Base-by-base conservation (phyloP, 179 eudicot genomes). In the Drosera spatulata region DNA sequence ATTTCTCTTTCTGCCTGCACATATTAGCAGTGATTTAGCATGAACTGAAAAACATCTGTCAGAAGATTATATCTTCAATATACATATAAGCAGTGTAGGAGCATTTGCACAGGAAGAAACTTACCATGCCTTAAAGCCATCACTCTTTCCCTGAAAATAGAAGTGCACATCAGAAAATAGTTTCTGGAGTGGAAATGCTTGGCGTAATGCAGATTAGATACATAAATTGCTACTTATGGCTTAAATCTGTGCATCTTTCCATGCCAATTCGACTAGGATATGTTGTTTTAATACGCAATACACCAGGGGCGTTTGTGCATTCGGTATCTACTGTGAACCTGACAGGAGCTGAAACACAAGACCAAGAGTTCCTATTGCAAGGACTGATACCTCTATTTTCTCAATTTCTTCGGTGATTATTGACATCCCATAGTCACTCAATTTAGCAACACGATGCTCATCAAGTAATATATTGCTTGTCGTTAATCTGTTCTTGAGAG, bases 401-500 rank as follows among this genome's bases (percentile, higher is more conserved):
- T 82, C 84, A 61, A 65, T 61, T 42, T 81, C 86, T 54, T 75
- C 85, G 5, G 78, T 76, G 53, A 82, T 64, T 60, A 79, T 59
- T 69, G 85, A 79, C 74, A 82, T 81, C 55, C 91, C 91, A 61
- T 82, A 84, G 65, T 81, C 91, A 63, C 85, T 82, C 58, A 84
- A 70, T 70, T 84, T 84, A 7, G 87, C 85, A 56, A 79, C 77
- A n/a, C 81, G 65, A 74, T 84, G 80, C 72, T 84, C 87, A 57
- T 84, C 87, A 6, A 84, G 79, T 54, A 84, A 69, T 65, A 84
- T 78, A 50, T 79, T 84, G 56, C 74, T 75, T 6, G 85, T 73
- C 70, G 71, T 84, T 56, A 84, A 67, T 40, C 72, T 73, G 61
- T 81, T 84, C 57, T 61, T 75, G 53, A 71, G 69, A 59, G 76